Evolutionary conservation across 1,139 yeast species (phyloP), one percentile per base, ranked within the genome.

Genomic region (Debaryomyces nepalensis): DNA sequence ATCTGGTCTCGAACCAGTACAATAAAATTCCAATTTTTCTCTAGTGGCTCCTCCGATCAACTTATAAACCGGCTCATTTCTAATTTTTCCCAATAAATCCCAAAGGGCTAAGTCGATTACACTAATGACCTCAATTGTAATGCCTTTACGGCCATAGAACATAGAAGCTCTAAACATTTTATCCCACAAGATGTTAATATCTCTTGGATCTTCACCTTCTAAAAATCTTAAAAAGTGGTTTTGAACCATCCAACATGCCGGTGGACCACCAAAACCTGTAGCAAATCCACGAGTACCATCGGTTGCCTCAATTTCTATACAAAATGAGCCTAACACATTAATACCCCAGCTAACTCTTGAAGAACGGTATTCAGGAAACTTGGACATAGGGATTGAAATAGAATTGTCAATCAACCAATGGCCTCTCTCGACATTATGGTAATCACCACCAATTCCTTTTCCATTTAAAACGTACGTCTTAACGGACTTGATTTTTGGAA

Each of bases 231-330:
- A 61, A 53, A 74, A 73, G 53, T 73, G 79, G 41, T 70, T 54
- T 48, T 70, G 67, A 42, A 69, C 71, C 39, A 73, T 56, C 77
- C 78, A 71, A 51, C 78, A 72, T 4, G 76, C 77, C 21, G 73
- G 69, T 39, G 74, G 73, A n/a, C 79, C 79, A 31, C 79, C 79
- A 51, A 73, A 73, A n/a, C 78, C 79, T 32, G 79, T 73, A 20
- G 78, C 77, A 44, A 73, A 71, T 20, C 79, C 79, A 38, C 58
- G 69, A 10, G 75, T 66, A 37, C 79, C 79, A 48, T 73, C 77
- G 12, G 68, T 59, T 26, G 79, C 74, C 50, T 66, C 73, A 37
- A 74, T 61, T 49, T 73, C 78, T 40, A 73, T 72, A 57, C 73
- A 71, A 57, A 73, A 73, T 5, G 78, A 73, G n/a, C 78, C 79